Evolutionary conservation across 306 rosid genomes (phyloP).

Genomic region (Mimosa bimucronata): DNA sequence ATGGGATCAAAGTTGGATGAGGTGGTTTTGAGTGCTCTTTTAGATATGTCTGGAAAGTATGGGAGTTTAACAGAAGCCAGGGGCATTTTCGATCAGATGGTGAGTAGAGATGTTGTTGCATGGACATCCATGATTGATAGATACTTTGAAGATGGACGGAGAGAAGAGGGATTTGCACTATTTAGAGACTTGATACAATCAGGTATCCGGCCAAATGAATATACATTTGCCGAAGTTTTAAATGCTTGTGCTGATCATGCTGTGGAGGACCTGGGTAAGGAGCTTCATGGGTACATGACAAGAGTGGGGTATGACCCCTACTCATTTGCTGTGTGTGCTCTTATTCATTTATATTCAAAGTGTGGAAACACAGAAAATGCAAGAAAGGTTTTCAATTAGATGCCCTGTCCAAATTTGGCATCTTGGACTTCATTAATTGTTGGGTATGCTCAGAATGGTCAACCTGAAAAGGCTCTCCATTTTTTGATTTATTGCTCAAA

Average conservation of each 20-base stretch:
- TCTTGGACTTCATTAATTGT: conserved; percentile 73
- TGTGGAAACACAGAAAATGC: conserved; percentile 65
- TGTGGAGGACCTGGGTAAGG: conserved; percentile 56
- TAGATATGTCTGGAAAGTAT: conserved; percentile 69
- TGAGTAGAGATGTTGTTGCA: conserved; percentile 54
- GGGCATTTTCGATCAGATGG: conserved; percentile 60
- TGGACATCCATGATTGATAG: conserved; percentile 73
- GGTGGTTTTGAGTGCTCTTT: conserved; percentile 72
- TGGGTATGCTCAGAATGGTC: conserved; percentile 75
- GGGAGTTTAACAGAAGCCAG: conserved; percentile 67
- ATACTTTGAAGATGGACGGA: conserved; percentile 63
- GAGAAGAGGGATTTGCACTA: conserved; percentile 66
- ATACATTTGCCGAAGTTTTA: conserved; percentile 64
- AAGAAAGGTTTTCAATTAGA: conserved; percentile 53
- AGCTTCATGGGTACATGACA: conserved; percentile 67
- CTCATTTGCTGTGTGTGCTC: conserved; percentile 64
- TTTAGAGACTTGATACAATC: conserved; percentile 53
- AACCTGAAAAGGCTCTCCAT: conserved; percentile 56
- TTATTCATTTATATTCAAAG: conserved; percentile 68
- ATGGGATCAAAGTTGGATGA: conserved; percentile 59
- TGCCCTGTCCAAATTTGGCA: conserved; percentile 64
- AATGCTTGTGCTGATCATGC: conserved; percentile 72
- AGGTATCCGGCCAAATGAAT: conserved; percentile 60
- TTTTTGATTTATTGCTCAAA: conserved; percentile 57
- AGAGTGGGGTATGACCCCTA: conserved; percentile 55